Percentiles rank a stretch among this genome's conserved stretches.
phyloP scores from a whole-genome alignment of 768 basidiomycete species.

The Thelephora aurantiotincta region DNA sequence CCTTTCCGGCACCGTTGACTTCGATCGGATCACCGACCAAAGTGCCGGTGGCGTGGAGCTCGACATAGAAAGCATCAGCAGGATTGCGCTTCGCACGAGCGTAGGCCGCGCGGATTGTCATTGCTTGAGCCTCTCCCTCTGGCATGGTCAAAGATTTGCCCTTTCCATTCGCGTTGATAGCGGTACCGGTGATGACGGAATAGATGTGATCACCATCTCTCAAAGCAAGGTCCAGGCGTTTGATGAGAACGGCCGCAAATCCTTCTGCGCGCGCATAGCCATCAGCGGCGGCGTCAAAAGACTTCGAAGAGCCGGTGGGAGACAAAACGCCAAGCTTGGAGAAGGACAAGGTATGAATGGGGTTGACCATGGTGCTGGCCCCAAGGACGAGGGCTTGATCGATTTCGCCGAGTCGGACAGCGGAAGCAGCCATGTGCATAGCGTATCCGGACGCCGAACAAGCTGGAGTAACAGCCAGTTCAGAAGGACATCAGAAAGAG shows the following conservation, averaged over 20 bases:
- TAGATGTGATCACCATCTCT: conserved; percentile 19
- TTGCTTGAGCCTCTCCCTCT: conserved; percentile 19
- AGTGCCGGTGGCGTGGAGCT: conserved; percentile 15
- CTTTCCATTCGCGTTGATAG: conserved; percentile 21
- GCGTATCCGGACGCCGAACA: conserved; percentile 25
- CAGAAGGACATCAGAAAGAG: neutral
- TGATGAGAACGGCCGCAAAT: conserved; percentile 18
- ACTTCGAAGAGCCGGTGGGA: conserved; percentile 25
- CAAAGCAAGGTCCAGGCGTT: conserved; percentile 18
- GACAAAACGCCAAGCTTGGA: conserved; percentile 23
- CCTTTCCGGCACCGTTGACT: conserved; percentile 10
- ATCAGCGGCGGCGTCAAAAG: conserved; percentile 26
- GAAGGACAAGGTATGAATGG: conserved; percentile 19
- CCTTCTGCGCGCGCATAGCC: conserved; percentile 20
- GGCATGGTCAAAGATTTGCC: conserved; percentile 22
- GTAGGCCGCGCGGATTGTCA: conserved; percentile 20
- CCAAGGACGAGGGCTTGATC: conserved; percentile 28
- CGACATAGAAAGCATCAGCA: conserved; percentile 14
- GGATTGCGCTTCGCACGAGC: conserved; percentile 16
- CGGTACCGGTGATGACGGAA: conserved; percentile 16
- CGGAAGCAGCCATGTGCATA: conserved; percentile 33
- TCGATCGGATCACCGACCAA: conserved; percentile 14
- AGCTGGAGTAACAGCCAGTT: neutral
- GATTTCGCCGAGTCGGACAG: conserved; percentile 28
- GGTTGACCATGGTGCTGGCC: conserved; percentile 17